Conservation (phyloP, 2,329 filamentous ascomycete genomes). For the Pyrenochaeta sp. region DNA sequence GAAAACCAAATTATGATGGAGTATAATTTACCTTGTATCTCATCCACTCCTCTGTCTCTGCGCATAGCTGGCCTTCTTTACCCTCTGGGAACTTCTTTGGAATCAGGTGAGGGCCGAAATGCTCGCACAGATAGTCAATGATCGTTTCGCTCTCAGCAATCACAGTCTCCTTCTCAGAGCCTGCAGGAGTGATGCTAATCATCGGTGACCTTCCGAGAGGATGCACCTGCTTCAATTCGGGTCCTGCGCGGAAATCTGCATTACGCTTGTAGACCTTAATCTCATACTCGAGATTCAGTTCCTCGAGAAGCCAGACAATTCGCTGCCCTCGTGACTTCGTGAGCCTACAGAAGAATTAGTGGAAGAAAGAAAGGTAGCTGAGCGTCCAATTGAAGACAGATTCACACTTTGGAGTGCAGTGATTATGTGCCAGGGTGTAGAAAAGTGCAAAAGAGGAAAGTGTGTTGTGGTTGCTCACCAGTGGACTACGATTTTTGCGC, state of each 20-base stretch:
- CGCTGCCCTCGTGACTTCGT: slow-evolving; percentile 83
- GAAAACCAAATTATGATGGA: background rate
- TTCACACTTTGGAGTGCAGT: background rate
- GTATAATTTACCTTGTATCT: slow-evolving; percentile 57
- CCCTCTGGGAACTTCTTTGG: slow-evolving; percentile 63
- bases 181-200: slow-evolving; percentile 68
- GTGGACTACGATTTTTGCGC: slow-evolving; percentile 47
- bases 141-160: slow-evolving; percentile 86
- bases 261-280: slow-evolving; percentile 79
- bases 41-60: slow-evolving; percentile 68
- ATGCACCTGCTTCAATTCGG: slow-evolving; percentile 79
- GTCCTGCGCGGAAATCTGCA: slow-evolving; percentile 72
- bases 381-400: slow-evolving; percentile 3
- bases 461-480: slow-evolving; percentile 37
- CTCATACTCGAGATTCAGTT: slow-evolving; percentile 80
- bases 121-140: slow-evolving; percentile 80
- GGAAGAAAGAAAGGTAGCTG: background rate
- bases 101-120: slow-evolving; percentile 63
- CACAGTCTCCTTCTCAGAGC: slow-evolving; percentile 62
- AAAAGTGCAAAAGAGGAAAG: slow-evolving; percentile 3
- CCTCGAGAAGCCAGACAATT: slow-evolving; percentile 86
- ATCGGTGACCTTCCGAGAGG: slow-evolving; percentile 88
- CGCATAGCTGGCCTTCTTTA: slow-evolving; percentile 63
- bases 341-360: slow-evolving; percentile 66
- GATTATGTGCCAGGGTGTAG: background rate